These are phyloP conservation scores for Globisporangium middletonii DNA, from an alignment of 352 stramenopile genomes.

Conservation along the genomic window DNA sequence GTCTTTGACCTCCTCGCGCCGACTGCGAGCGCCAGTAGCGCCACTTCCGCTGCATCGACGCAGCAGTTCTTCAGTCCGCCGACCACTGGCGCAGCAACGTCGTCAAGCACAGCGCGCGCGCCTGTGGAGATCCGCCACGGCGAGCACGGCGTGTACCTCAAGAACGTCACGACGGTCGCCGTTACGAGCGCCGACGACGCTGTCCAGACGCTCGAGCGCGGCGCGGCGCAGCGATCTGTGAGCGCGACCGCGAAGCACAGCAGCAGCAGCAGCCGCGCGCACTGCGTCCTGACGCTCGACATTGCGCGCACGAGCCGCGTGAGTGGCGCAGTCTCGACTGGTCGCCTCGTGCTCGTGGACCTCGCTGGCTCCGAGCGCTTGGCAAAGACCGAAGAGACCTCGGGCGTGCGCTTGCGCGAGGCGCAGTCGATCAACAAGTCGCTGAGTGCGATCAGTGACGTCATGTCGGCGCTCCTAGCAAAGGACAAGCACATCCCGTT, in stretches of 20 bases:
- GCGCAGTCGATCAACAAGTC: conserved; percentile 83
- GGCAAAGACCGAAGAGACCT: conserved; percentile 34
- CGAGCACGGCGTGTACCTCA: conserved; percentile 59
- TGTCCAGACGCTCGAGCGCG: conserved; percentile 28
- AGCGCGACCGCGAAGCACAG: conserved; percentile 22
- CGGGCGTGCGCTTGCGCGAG: conserved; percentile 37
- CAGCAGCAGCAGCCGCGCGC: conserved; percentile 44
- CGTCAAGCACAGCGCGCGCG: conserved; percentile 4
- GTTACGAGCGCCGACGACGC: conserved; percentile 31
- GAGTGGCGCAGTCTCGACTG: conserved; percentile 30
- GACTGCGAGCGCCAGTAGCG: conserved; percentile 1
- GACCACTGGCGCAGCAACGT: not conserved
- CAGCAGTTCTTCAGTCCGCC: conserved; percentile 12
- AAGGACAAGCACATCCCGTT: conserved; percentile 84
- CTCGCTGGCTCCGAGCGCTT: conserved; percentile 74
- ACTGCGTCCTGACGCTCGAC: conserved; percentile 57
- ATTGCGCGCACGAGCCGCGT: conserved; percentile 41
- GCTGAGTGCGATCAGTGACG: conserved; percentile 64
- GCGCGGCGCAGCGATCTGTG: conserved; percentile 25
- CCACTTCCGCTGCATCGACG: not conserved
- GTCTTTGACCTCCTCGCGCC: conserved; percentile 61
- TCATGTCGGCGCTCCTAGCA: conserved; percentile 53
- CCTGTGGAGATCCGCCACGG: conserved; percentile 67
- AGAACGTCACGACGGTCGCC: conserved; percentile 47
- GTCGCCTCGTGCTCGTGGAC: conserved; percentile 67